Evolutionary conservation across 257 asterid genomes (phyloP), one percentile per base, ranked within the genome.

Genomic region (Osmanthus fragrans): DNA sequence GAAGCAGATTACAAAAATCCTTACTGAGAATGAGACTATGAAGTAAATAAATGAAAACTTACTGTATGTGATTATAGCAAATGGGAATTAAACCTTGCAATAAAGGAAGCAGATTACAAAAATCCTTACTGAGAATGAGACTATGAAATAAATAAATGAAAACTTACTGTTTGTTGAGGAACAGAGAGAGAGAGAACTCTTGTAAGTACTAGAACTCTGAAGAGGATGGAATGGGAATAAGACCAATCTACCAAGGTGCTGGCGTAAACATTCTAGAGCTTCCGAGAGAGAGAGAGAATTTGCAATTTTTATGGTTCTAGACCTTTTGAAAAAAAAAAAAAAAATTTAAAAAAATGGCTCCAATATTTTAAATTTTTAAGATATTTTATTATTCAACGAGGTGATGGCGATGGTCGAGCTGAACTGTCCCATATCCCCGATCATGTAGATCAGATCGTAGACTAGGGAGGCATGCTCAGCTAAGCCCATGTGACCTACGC

Each of bases 261-360:
- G 66, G 23, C 84, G 80, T 70, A 78, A 76, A 76, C 75, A 32
- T 84, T 85, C 88, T 85, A 85, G 88, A 85, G 82, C 78, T 79
- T 82, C 82, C 85, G 51, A 81, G 88, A 84, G 68, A 79, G 19
- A 42, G 51, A 12, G 51, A 2, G 39, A 40, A 1, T 47, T 47
- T 47, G 56, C n/a, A 47, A 15, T 47, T 40, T 40, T 10, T 13
- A 40, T 40, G 16, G 2, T 40, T 40, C 11, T 40, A 40, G 11
- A 40, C 49, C 49, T 40, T 40, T 40, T 40, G 45, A 0, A 3
- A 40, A 40, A 40, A 40, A 40, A 37, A 6, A 37, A 7, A 7
- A 37, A 33, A 34, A 36, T 5, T 40, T 10, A 40, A 40, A 0
- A 40, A 40, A 40, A 40, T 0, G 49, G 49, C 49, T 40, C 4